phyloP scores from a whole-genome alignment of 768 basidiomycete genomes.

The Suillus spraguei region DNA sequence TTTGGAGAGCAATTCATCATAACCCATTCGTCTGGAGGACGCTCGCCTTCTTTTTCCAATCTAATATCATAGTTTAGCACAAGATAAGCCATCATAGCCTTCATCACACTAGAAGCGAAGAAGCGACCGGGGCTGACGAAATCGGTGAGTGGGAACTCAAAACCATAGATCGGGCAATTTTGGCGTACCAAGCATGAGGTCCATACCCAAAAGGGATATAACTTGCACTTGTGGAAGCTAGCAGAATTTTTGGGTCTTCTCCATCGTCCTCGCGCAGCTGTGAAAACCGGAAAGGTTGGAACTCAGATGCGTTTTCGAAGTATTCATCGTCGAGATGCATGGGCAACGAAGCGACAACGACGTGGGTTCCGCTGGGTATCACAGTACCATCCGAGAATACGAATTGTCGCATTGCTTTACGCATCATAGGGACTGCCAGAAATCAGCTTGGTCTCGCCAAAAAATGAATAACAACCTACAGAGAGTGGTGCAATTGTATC shows the following conservation, averaged over 20 bases:
- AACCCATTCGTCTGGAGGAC: slow-evolving; percentile 39
- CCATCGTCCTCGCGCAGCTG: slow-evolving; percentile 24
- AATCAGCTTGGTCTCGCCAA: slow-evolving; percentile 12
- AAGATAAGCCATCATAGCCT: slow-evolving; percentile 43
- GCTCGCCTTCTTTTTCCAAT: slow-evolving; percentile 34
- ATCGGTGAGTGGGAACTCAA: slow-evolving; percentile 12
- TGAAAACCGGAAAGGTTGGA: slow-evolving; percentile 45
- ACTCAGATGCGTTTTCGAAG: slow-evolving; percentile 45
- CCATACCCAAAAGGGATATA: slow-evolving; percentile 40
- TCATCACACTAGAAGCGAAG: slow-evolving; percentile 43
- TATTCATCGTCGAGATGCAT: slow-evolving; percentile 42
- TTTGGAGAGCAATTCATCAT: slow-evolving; percentile 40
- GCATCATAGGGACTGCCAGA: slow-evolving; percentile 31
- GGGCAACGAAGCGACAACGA: slow-evolving; percentile 34
- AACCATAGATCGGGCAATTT: background rate
- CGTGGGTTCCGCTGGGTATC: slow-evolving; percentile 40
- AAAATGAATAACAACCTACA: slow-evolving; percentile 25
- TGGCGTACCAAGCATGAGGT: slow-evolving; percentile 36
- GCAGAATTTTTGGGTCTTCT: slow-evolving; percentile 30
- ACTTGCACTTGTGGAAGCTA: slow-evolving; percentile 32
- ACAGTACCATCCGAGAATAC: slow-evolving; percentile 38
- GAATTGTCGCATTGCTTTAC: slow-evolving; percentile 37
- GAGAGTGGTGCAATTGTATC: slow-evolving; percentile 35
- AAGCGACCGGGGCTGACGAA: slow-evolving; percentile 43
- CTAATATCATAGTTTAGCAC: slow-evolving; percentile 43